These are phyloP conservation scores for Circinella umbellata DNA, from an alignment of 371 early-diverging fungal genomes.

Conservation along the genomic window DNA sequence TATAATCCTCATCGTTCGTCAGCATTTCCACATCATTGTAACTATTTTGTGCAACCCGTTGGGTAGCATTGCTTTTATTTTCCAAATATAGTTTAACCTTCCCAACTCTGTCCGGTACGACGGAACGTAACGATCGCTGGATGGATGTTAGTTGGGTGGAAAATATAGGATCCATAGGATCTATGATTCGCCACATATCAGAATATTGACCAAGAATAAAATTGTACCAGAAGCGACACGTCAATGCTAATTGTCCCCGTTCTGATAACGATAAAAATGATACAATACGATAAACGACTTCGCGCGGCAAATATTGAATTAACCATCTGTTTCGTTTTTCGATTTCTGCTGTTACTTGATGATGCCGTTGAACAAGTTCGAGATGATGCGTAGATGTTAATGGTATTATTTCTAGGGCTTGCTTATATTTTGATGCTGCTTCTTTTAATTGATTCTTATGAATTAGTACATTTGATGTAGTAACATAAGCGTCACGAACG, in stretches of 20 bases:
- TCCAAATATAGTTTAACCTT: too few relatives aligned
- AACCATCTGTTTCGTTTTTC: neutral
- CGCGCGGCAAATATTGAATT: neutral
- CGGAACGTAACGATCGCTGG: too few relatives aligned
- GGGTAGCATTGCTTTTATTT: too few relatives aligned
- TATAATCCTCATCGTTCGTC: too few relatives aligned
- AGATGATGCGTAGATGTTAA: too few relatives aligned
- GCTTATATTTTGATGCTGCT: neutral
- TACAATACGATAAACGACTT: neutral
- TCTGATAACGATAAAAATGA: neutral
- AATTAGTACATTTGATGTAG: neutral
- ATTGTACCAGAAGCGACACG: neutral
- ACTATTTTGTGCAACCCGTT: too few relatives aligned
- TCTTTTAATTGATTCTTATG: neutral
- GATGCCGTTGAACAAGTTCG: too few relatives aligned
- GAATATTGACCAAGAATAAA: neutral
- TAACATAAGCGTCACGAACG: neutral
- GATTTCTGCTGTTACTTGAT: neutral
- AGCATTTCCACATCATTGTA: too few relatives aligned
- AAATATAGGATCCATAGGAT: neutral
- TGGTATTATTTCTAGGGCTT: neutral
- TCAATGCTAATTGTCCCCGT: neutral
- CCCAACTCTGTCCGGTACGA: too few relatives aligned
- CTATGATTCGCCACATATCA: neutral
- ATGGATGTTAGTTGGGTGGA: too few relatives aligned